Evolutionary conservation across 768 basidiomycete genomes (phyloP).

Genomic region (Suillus brevipes): DNA sequence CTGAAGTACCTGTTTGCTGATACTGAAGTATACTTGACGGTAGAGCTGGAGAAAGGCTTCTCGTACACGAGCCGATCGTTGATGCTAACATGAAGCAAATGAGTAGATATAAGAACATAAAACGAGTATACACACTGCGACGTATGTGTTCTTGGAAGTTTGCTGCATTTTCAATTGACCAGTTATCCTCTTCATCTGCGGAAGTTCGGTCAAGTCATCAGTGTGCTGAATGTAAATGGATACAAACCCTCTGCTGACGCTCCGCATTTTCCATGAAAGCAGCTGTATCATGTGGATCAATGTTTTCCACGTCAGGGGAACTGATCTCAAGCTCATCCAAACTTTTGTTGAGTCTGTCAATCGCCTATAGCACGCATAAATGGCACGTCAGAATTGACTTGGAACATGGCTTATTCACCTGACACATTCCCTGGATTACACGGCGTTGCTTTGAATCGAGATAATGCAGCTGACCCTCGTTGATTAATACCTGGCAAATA

Average conservation of each 20-base stretch:
- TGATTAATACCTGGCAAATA: background rate
- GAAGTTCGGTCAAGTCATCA: background rate
- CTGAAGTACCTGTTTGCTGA: background rate
- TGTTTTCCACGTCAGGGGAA: background rate
- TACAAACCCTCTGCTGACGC: background rate
- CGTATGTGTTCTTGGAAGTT: background rate
- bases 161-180: background rate
- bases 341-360: background rate
- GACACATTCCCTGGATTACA: background rate
- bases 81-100: background rate
- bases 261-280: background rate
- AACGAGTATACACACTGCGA: background rate
- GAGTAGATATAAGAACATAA: background rate
- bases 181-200: background rate
- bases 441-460: background rate
- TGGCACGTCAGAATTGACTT: background rate
- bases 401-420: background rate
- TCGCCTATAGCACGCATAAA: background rate
- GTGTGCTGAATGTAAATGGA: background rate
- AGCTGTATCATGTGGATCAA: background rate
- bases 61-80: background rate
- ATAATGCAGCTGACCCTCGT: background rate
- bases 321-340: background rate
- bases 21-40: background rate
- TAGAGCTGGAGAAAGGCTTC: background rate